Evolutionary conservation across 441 rosid species (phyloP), one percentile per base, ranked within the genome.

Genomic region (Corymbia citriodora): DNA sequence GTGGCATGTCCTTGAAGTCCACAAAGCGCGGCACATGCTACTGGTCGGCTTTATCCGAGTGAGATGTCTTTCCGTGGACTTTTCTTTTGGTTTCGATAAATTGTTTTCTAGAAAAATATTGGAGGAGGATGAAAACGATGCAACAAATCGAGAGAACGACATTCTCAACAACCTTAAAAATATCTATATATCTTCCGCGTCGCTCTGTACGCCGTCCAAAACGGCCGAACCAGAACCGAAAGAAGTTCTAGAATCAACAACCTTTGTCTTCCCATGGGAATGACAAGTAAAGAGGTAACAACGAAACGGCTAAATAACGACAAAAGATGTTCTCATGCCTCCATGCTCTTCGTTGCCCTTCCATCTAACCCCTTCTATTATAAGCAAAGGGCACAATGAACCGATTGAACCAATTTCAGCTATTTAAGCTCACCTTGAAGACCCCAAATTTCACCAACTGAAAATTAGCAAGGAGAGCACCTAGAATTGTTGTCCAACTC

Each of bases 11-110:
- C 61, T 55, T 55, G n/a, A 59, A 59, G n/a, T 14, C 65, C n/a
- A 6, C 65, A 59, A 59, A 13, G 3, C 7, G 0, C 29, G 0
- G 0, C 65, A 59, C n/a, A 6, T 25, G 7, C 65, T 10, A 59
- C 10, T 29, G 14, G 13, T 23, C 63, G 6, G 10, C 25, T 55
- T 21, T 9, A 25, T 10, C 27, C 3, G 61, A 55, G 27, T 11
- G 23, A 55, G 61, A 55, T 21, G 61, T 19, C 25, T 21, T 57
- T 61, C 11, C 16, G 68, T 61, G 31, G 45, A 40, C 45, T 40
- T 40, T 40, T 40, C 45, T 40, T 40, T 4, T n/a, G 16, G 68
- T 61, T 33, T 70, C 21, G 27, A 70, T 7, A 18, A 33, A 68
- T 68, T 36, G 10, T 25, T 9, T 70, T 33, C 81, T 70, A 6